A percentile compares a stretch with the other conserved stretches of the same genome.
phyloP scores from a whole-genome alignment of 176 grass and related monocot species.

The Oryza officinalis region DNA sequence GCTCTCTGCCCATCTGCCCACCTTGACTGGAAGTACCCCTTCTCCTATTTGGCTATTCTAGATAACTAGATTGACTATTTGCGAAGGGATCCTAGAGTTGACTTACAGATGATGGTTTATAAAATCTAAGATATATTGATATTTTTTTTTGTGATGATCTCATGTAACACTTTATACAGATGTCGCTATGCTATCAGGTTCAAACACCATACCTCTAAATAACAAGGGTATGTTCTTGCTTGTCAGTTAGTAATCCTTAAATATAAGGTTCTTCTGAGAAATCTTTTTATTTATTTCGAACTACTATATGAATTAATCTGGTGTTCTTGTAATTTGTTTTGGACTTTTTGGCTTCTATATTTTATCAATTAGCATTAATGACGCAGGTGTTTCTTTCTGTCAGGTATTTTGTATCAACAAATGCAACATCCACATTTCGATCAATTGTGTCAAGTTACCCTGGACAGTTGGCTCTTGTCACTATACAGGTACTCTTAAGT shows the following conservation, averaged over 20 bases:
- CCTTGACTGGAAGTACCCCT: constrained; percentile 23
- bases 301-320: not conserved
- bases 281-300: not conserved
- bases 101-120: constrained; percentile 16
- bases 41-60: constrained; percentile 15
- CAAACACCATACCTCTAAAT: not conserved
- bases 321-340: constrained; percentile 8
- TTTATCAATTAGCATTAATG: constrained; percentile 34
- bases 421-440: constrained; percentile 89
- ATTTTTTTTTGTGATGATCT: not conserved
- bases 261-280: not conserved
- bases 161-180: constrained; percentile 7
- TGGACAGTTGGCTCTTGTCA: constrained; percentile 64
- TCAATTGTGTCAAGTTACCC: constrained; percentile 89
- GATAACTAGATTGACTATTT: constrained; percentile 29
- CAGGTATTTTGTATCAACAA: constrained; percentile 87
- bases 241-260: not conserved
- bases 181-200: not conserved
- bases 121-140: not conserved
- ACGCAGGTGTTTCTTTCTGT: constrained; percentile 1
- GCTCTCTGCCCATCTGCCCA: constrained; percentile 37
- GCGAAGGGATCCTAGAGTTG: constrained; percentile 5
- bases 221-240: constrained; percentile 3
- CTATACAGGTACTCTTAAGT: constrained; percentile 70
- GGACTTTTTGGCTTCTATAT: constrained; percentile 13